A percentile compares a stretch with the other conserved stretches of the same genome.
These are phyloP conservation scores for Haematococcus lacustris DNA, from an alignment of 139 green algal genomes.

Conservation along the genomic window DNA sequence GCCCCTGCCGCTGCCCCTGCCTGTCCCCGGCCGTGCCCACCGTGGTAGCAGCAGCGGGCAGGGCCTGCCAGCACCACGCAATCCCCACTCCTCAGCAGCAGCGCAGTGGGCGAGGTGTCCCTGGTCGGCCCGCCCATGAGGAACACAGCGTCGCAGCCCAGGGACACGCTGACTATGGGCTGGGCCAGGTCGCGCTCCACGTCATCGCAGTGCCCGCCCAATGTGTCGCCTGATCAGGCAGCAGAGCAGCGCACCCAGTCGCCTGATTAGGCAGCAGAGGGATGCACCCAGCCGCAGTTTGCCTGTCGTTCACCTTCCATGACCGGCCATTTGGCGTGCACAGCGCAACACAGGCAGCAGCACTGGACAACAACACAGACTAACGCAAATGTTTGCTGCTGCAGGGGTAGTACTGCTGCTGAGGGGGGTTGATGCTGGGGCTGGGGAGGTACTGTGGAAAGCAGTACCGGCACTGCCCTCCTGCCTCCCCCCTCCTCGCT, in stretches of 20 bases:
- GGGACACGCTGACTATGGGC: constrained; percentile 78
- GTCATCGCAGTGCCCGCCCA: constrained; percentile 82
- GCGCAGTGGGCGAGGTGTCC: constrained; percentile 47
- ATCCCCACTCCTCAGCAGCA: constrained; percentile 77
- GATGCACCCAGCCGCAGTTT: not conserved
- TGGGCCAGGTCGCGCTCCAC: constrained; percentile 67
- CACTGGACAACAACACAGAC: not conserved
- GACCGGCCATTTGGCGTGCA: not conserved
- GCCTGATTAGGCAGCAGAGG: not conserved
- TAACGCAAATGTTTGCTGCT: not conserved
- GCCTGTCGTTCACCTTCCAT: not conserved
- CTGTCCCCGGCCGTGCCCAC: not conserved
- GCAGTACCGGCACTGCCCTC: not conserved
- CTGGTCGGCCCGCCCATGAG: constrained; percentile 66
- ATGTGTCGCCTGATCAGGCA: constrained; percentile 54
- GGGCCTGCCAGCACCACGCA: constrained; percentile 56
- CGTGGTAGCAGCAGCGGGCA: not conserved
- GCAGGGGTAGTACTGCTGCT: not conserved
- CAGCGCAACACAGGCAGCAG: not conserved
- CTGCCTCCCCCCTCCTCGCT: not conserved
- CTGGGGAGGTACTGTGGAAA: not conserved
- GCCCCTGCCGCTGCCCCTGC: not conserved
- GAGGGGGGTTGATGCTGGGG: not conserved
- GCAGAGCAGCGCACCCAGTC: not conserved
- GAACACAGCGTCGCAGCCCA: constrained; percentile 80